Percentiles rank a stretch among this genome's conserved stretches.
Evolutionary conservation across 2,329 filamentous ascomycete genomes (phyloP).

Genomic region (Sclerotinia minor): DNA sequence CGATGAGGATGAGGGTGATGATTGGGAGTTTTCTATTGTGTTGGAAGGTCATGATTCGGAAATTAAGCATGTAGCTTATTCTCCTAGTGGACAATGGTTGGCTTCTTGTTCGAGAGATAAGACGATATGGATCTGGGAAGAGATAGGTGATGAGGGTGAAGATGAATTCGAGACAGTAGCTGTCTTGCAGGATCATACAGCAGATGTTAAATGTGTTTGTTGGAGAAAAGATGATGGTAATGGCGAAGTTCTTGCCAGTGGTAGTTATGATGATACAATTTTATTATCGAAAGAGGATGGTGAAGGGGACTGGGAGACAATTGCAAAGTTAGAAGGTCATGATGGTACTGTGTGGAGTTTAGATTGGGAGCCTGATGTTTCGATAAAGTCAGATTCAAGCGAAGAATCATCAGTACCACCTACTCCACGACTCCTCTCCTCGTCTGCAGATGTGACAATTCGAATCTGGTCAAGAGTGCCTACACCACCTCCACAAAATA

Average conservation of each 20-base stretch:
- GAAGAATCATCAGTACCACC: slow-evolving; percentile 49
- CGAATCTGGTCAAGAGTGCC: slow-evolving; percentile 69
- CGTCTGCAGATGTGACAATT: slow-evolving; percentile 79
- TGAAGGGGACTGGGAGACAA: slow-evolving; percentile 89
- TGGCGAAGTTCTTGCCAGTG: slow-evolving; percentile 77
- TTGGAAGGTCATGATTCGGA: slow-evolving; percentile 95
- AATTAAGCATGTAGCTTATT: slow-evolving; percentile 78
- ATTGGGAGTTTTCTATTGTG: slow-evolving; percentile 90
- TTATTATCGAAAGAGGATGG: slow-evolving; percentile 81
- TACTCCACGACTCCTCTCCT: slow-evolving; percentile 66
- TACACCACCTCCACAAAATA: slow-evolving; percentile 39
- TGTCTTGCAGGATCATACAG: slow-evolving; percentile 90
- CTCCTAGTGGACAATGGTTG: slow-evolving; percentile 71
- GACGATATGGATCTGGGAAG: slow-evolving; percentile 98
- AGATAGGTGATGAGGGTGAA: slow-evolving; percentile 74
- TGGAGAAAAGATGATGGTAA: slow-evolving; percentile 76
- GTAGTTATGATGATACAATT: slow-evolving; percentile 93
- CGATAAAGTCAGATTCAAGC: slow-evolving; percentile 34
- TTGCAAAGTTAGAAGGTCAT: slow-evolving; percentile 78
- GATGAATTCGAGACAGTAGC: slow-evolving; percentile 98
- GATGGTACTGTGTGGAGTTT: slow-evolving; percentile 86
- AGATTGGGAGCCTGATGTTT: slow-evolving; percentile 61
- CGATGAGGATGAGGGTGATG: slow-evolving; percentile 60
- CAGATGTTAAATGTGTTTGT: slow-evolving; percentile 89
- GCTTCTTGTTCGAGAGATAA: slow-evolving; percentile 93